A percentile compares a stretch with the other conserved stretches of the same genome.
Conservation (phyloP, 179 eudicot species). For the Gypsophila paniculata region DNA sequence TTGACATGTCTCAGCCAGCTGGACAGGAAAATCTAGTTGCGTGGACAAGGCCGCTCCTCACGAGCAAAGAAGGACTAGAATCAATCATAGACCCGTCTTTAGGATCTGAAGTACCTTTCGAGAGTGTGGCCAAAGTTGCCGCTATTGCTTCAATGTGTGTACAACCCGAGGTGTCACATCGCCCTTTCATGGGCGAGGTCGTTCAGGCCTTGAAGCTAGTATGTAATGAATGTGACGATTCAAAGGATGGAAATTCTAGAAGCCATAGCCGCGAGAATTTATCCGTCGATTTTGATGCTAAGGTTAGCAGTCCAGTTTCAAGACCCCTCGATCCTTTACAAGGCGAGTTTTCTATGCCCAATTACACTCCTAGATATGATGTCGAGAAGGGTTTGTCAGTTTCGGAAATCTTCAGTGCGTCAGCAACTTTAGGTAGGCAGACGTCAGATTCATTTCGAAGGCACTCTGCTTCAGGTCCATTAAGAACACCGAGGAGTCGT, state of each 20-base stretch:
- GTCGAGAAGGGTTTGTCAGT: conserved; percentile 55
- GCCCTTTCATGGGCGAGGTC: conserved; percentile 98
- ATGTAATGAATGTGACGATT: conserved; percentile 57
- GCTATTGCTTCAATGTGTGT: conserved; percentile 98
- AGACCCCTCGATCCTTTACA: conserved; percentile 32
- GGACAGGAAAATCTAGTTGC: conserved; percentile 83
- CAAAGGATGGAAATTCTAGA: conserved; percentile 40
- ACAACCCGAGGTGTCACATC: conserved; percentile 86
- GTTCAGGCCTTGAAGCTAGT: conserved; percentile 90
- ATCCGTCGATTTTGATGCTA: conserved; percentile 37
- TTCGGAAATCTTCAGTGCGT: conserved; percentile 43
- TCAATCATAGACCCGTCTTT: conserved; percentile 57
- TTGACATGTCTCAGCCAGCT: conserved; percentile 87
- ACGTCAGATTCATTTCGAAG: conserved; percentile 44
- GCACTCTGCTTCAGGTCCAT: conserved; percentile 69
- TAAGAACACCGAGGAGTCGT: conserved; percentile 36
- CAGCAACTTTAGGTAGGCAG: conserved; percentile 31
- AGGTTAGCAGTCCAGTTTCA: conserved; percentile 35
- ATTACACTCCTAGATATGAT: conserved; percentile 37
- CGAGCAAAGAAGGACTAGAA: conserved; percentile 55
- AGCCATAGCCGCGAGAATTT: conserved; percentile 45
- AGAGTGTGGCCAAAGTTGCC: conserved; percentile 72
- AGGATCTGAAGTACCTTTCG: conserved; percentile 52
- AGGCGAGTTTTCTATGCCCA: conserved; percentile 33
- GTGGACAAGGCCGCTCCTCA: conserved; percentile 77